phyloP scores from a whole-genome alignment of 768 basidiomycete species.

The Mrakia hoshinonis region DNA sequence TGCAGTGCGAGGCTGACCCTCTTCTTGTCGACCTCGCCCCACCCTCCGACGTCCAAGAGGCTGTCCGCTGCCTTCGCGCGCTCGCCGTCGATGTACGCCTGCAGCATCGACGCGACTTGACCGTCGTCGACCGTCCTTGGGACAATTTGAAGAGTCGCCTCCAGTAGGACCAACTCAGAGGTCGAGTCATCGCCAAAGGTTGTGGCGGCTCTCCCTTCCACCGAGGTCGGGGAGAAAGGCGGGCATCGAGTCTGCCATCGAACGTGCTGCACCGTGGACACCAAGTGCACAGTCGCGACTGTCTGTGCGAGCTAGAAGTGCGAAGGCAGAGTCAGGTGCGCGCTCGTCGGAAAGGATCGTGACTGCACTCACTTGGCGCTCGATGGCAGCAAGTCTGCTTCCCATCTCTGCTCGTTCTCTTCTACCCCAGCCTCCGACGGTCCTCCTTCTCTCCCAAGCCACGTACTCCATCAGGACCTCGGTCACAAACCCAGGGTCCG shows the following conservation, averaged over 20 bases:
- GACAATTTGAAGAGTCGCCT: neutral
- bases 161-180: neutral
- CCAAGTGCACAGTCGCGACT: no score
- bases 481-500: slow-evolving; percentile 13
- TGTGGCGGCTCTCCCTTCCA: no score
- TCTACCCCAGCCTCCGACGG: neutral
- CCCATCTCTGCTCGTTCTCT: slow-evolving; percentile 12
- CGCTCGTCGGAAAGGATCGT: neutral
- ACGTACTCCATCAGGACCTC: slow-evolving; percentile 25
- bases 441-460: slow-evolving; percentile 1
- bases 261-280: no score
- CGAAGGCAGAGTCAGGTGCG: neutral
- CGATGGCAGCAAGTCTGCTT: slow-evolving; percentile 3
- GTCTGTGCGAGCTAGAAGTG: no score
- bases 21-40: neutral
- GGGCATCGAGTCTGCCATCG: no score
- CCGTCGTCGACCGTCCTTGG: slow-evolving; percentile 6
- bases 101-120: neutral
- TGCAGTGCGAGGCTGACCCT: neutral
- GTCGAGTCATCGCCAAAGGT: no score
- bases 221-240: no score
- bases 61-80: neutral
- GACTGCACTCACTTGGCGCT: neutral
- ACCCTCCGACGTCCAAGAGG: neutral
- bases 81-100: slow-evolving; percentile 5